Evolutionary conservation across 345 rosid genomes (phyloP), one percentile per base, ranked within the genome.

Genomic region (Sisymbrium altissimum): DNA sequence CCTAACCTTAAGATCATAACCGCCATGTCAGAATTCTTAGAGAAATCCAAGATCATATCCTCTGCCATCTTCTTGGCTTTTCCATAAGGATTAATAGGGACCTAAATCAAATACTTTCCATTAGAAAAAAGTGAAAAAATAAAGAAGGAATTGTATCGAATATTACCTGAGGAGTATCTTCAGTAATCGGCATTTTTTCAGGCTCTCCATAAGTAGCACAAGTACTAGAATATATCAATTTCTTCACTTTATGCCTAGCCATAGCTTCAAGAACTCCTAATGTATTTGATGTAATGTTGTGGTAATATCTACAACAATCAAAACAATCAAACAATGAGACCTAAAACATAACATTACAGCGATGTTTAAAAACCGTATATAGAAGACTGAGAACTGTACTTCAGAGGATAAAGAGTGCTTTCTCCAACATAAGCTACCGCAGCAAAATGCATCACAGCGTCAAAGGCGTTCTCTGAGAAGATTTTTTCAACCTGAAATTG

Each of bases 121-220:
- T 65, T 33, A 57, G 9, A 9, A 38, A 5, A 23, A 0, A 5
- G 3, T 0, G 11, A 4, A 10, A 0, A 3, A n/a, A 13, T 7
- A 35, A 27, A 2, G 1, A n/a, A n/a, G 21, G 2, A 40, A 7
- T 7, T 14, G 8, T 2, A 62, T 11, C 1, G 15, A 15, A 50
- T 27, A 2, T 27, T 66, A 88, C 99, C 93, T 91, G 99, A 0
- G 86, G 87, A 66, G 98, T 95, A 38, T 77, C 90, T 88, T 95
- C 99, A 15, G 98, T 92, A 64, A 95, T 95, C 7, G 99, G 99
- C 99, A 95, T 92, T 85, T 84, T 87, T 18, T 87, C 87, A 53
- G 99, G 99, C 84, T 95, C 99, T 55, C 99, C 99, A 39, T 95
- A 95, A 21, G 99, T 95, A 67, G 99, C 99, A 75, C 99, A 95